Conservation (phyloP, 2,329 filamentous ascomycete genomes). For the Aspergillus tubingensis region DNA sequence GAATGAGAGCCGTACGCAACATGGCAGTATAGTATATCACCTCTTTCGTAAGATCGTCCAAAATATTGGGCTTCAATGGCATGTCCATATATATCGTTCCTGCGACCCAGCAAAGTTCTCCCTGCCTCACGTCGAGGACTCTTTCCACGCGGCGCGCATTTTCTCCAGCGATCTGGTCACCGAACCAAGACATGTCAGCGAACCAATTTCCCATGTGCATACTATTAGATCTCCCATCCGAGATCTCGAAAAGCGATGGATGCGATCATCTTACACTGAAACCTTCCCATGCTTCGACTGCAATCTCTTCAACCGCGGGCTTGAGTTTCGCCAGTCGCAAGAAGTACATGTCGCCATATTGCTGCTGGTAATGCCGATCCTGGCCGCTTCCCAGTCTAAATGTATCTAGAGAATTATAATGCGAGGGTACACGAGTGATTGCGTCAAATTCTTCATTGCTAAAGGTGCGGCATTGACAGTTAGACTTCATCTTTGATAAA, state of each 20-base stretch:
- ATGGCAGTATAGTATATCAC: conserved; percentile 52
- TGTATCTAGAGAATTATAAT: conserved; percentile 73
- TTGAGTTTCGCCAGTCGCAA: conserved; percentile 84
- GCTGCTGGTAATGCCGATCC: conserved; percentile 78
- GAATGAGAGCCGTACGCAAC: background rate
- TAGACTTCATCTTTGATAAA: background rate
- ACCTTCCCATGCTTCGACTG: conserved; percentile 73
- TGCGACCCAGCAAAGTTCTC: conserved; percentile 90
- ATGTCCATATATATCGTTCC: conserved; percentile 98
- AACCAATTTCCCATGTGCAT: background rate
- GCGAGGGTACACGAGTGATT: conserved; percentile 57
- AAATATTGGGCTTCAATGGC: conserved; percentile 90
- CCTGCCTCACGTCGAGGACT: conserved; percentile 93
- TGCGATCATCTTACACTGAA: conserved; percentile 55
- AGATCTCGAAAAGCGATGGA: background rate
- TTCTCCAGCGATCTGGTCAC: conserved; percentile 68
- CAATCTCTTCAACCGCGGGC: conserved; percentile 74
- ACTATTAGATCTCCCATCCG: background rate
- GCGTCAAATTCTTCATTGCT: conserved; percentile 42
- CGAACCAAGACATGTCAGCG: conserved; percentile 6
- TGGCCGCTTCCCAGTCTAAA: conserved; percentile 69
- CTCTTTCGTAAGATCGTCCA: conserved; percentile 93
- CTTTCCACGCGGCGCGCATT: conserved; percentile 74
- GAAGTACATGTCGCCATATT: conserved; percentile 98
- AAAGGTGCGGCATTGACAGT: background rate